Evolutionary conservation across 306 rosid genomes (phyloP).

Genomic region (Trifolium dubium): DNA sequence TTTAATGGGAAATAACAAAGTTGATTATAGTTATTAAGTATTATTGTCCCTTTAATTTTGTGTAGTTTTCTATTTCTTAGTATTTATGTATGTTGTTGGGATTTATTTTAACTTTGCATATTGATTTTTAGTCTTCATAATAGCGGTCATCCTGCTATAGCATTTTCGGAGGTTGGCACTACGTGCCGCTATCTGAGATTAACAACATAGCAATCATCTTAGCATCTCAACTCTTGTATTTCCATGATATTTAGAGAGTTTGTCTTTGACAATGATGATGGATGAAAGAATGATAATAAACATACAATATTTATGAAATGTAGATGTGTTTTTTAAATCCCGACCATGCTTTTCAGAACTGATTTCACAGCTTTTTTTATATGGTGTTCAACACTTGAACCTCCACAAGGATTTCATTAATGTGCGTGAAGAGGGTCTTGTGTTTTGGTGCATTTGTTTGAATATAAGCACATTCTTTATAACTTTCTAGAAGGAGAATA

Average conservation of each 20-base stretch:
- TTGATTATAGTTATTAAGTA: no score
- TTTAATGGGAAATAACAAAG: no score
- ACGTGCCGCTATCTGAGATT: no score
- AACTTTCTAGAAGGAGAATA: constrained; percentile 9
- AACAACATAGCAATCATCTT: no score
- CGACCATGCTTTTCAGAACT: background rate
- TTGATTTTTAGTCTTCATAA: no score
- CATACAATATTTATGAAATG: constrained; percentile 15
- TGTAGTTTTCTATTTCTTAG: no score
- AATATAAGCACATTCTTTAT: constrained; percentile 30
- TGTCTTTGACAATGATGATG: constrained; percentile 13
- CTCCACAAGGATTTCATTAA: constrained; percentile 21
- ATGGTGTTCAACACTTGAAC: constrained; percentile 24
- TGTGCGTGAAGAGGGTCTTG: constrained; percentile 16
- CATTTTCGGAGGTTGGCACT: no score
- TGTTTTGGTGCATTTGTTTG: constrained; percentile 30
- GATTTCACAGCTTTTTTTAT: constrained; percentile 9
- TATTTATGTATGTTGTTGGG: no score
- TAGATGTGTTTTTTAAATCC: background rate
- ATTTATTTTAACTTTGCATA: no score
- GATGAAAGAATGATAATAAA: constrained; percentile 21
- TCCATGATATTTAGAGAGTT: constrained; percentile 1
- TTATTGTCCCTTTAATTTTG: no score
- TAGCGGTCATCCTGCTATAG: no score
- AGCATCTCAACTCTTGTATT: constrained; percentile 15